Base-by-base conservation (phyloP, 768 basidiomycete species). In the Kwoniella europaea region DNA sequence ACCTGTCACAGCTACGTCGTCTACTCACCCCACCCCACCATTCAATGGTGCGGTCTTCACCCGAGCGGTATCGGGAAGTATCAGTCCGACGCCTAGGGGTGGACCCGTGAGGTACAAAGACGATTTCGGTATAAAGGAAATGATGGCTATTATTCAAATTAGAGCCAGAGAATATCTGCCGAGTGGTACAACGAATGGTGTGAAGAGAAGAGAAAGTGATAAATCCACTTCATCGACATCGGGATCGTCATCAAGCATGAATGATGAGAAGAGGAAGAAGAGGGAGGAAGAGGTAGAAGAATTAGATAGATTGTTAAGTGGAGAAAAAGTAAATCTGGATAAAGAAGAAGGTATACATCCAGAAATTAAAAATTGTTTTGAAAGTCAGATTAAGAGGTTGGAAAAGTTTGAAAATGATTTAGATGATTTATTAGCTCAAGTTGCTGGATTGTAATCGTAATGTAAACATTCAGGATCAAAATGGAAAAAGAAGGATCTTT, bases 71-170 rank as follows among this genome's bases (percentile, higher is more conserved):
- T 27, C 22, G 35, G 43, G 80, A 88, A 54, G 83, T 91, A 59
- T 88, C 88, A n/a, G 87, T 87, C 72, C 76, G 50, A 78, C 73
- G 55, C 79, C 79, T 10, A 62, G 63, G 12, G 60, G 41, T 4
- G 74, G 67, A 0, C 76, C 83, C 0, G 74, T 84, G 5, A 67
- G 78, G 60, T 77, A 82, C 62, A 73, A 72, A 71, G 90, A 95
- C 78, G 93, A 95, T 82, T 95, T 95, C 84, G 94, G 94, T 1
- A 85, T 96, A 27, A 84, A 88, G 9, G 87, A 90, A 63, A 94
- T 97, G 92, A 87, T 97, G 87, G 90, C 92, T 27, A 86, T 95
- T 54, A 93, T 97, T 66, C 91, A 94, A n/a, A 77, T 79, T 44
- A 62, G 81, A 44, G 79, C 82, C 53, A 68, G 73, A 50, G 75